Evolutionary conservation across 768 basidiomycete genomes (phyloP).

Genomic region (Mycena metata): DNA sequence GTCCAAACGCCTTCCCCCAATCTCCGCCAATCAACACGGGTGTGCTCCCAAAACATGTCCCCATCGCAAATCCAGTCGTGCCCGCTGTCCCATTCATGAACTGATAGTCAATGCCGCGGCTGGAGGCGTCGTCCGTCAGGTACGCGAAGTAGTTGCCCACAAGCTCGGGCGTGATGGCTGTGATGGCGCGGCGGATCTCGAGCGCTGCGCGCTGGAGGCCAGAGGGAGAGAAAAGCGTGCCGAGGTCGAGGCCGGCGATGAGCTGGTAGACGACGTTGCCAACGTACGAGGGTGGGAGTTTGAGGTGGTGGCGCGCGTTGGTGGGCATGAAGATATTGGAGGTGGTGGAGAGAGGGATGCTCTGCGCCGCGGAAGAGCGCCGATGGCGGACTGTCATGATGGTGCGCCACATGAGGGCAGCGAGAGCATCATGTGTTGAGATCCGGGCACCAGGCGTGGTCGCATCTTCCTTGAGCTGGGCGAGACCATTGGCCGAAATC

Average conservation of each 20-base stretch:
- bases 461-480: constrained; percentile 19
- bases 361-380: neutral
- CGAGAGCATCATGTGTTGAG: constrained; percentile 20
- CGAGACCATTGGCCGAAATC: neutral
- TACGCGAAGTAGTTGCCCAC: constrained; percentile 15
- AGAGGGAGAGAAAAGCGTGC: constrained; percentile 13
- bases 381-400: neutral
- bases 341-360: neutral
- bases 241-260: constrained; percentile 19
- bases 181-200: constrained; percentile 16
- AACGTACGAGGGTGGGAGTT: constrained; percentile 2
- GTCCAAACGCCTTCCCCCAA: constrained; percentile 17
- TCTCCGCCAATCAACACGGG: constrained; percentile 9
- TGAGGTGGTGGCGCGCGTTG: constrained; percentile 7
- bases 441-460: constrained; percentile 6
- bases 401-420: constrained; percentile 19
- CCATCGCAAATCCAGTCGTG: constrained; percentile 9
- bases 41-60: constrained; percentile 11
- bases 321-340: constrained; percentile 23
- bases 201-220: constrained; percentile 13
- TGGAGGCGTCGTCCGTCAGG: constrained; percentile 6
- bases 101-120: constrained; percentile 9
- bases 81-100: constrained; percentile 13
- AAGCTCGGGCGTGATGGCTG: constrained; percentile 8
- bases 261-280: constrained; percentile 25